Conservation (phyloP, 306 rosid species). For the Albizia julibrissin region DNA sequence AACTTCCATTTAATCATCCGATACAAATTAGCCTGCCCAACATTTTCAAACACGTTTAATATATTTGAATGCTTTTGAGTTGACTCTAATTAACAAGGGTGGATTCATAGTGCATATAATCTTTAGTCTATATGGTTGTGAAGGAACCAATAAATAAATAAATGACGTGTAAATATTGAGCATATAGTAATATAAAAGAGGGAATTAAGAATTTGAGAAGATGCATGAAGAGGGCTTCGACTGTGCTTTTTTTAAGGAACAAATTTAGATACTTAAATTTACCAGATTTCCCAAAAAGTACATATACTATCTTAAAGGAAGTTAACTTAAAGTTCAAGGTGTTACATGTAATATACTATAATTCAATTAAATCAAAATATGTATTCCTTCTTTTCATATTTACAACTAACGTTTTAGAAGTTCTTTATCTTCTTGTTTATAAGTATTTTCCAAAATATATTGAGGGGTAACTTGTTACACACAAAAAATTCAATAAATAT, state of each 20-base stretch:
- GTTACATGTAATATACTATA: too few relatives aligned
- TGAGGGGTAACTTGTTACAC: too few relatives aligned
- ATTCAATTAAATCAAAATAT: too few relatives aligned
- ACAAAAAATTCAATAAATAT: too few relatives aligned
- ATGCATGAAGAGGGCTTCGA: not conserved
- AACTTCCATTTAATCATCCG: not conserved
- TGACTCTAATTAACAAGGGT: not conserved
- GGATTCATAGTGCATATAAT: not conserved
- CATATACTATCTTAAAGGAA: too few relatives aligned
- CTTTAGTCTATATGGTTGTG: not conserved
- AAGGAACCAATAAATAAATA: not conserved
- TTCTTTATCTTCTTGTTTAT: too few relatives aligned
- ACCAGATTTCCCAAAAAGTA: too few relatives aligned
- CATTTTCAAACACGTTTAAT: not conserved
- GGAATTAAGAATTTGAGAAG: not conserved
- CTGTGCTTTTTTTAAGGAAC: not conserved
- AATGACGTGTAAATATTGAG: not conserved
- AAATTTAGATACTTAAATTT: not conserved
- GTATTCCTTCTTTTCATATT: too few relatives aligned
- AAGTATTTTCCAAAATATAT: too few relatives aligned
- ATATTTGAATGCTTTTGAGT: not conserved
- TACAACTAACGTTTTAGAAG: too few relatives aligned
- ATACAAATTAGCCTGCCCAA: not conserved
- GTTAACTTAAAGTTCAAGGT: too few relatives aligned
- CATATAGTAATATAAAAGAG: not conserved